phyloP scores from a whole-genome alignment of 1,284 basidiomycete genomes.

The Austroboletus novae-zelandiae region DNA sequence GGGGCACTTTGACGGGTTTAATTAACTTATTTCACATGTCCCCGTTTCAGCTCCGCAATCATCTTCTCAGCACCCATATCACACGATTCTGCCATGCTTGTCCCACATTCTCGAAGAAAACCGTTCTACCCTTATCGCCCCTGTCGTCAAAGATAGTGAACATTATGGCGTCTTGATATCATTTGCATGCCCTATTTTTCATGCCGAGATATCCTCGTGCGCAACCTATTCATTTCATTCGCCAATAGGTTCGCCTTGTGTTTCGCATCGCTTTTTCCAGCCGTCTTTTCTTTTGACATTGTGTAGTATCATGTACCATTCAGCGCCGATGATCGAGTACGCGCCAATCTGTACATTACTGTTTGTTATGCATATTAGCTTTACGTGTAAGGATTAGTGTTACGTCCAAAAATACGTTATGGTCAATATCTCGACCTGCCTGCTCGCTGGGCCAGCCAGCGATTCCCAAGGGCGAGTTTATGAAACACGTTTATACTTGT shows the following conservation, averaged over 20 bases:
- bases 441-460: constrained; percentile 15
- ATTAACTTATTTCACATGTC: constrained; percentile 35
- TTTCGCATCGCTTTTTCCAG: constrained; percentile 8
- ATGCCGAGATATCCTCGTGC: constrained; percentile 22
- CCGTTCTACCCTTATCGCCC: constrained; percentile 9
- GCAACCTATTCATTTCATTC: constrained; percentile 18
- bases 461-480: background rate
- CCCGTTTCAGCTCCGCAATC: background rate
- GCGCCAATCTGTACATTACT: constrained; percentile 9
- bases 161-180: constrained; percentile 12
- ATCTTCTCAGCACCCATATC: background rate
- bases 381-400: constrained; percentile 19
- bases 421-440: background rate
- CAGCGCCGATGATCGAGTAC: background rate
- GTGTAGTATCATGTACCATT: constrained; percentile 6
- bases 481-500: constrained; percentile 32
- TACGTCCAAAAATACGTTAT: constrained; percentile 1
- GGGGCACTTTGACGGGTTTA: constrained; percentile 81
- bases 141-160: constrained; percentile 4
- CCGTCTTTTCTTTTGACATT: background rate
- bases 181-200: constrained; percentile 6
- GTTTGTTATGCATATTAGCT: constrained; percentile 21
- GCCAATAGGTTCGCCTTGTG: background rate
- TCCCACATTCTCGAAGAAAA: background rate
- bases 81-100: constrained; percentile 5